Base-by-base conservation (phyloP, 768 basidiomycete species). In the Mycena venus region DNA sequence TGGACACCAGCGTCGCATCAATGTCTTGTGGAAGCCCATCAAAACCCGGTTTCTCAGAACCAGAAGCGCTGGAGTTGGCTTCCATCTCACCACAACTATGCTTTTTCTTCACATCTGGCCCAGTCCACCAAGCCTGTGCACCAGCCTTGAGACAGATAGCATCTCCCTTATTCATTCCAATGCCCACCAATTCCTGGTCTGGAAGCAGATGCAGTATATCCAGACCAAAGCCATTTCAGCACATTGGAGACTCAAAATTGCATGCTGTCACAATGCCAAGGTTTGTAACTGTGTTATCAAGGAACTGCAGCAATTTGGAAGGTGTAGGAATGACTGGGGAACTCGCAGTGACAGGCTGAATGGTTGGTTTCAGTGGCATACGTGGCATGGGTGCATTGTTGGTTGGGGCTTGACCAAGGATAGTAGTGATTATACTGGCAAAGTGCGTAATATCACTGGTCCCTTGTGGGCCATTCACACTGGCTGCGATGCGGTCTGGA, bases 71-170 rank as follows among this genome's bases (percentile, higher is more conserved):
- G 29, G 34, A 11, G 29, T 9, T 8, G 21, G 10, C 56, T 15
- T 58, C 68, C 23, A 60, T 61, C 47, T 69, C 58, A 23, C 21
- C 32, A 29, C 15, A 21, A 21, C 21, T 21, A 14, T 61, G 60
- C 61, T 71, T 71, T 19, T 53, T 27, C 71, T 64, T 75, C 12
- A 68, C 75, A 19, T 73, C 60, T 6, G 75, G 68, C 9, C 75
- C 68, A 4, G 60, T 70, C 75, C 72, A 76, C 72, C 72, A 73
- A 15, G n/a, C 25, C 29, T 29, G 31, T 25, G 70, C 47, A 6
- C 71, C 75, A 8, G 44, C 65, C 36, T 76, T 76, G 58, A 76
- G 29, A 14, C 75, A 36, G 7, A 76, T 73, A 17, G 27, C 60
- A 73, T n/a, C n/a, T n/a, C n/a, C n/a, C n/a, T n/a, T n/a, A n/a